These are phyloP conservation scores for Heliamphora pulchella DNA, from an alignment of 179 eudicot genomes.

Conservation along the genomic window DNA sequence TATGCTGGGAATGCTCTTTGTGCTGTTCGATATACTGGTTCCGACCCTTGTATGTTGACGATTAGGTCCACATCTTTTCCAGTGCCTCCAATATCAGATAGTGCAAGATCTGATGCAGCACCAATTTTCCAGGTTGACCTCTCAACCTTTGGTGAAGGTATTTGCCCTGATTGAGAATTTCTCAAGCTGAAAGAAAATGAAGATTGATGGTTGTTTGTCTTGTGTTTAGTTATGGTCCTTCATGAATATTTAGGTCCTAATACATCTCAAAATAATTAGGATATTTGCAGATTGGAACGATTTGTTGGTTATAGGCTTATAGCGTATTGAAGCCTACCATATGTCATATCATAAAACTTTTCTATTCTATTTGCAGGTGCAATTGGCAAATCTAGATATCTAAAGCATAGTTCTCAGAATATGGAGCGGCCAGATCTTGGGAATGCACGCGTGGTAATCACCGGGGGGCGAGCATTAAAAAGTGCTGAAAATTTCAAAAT, in stretches of 20 bases:
- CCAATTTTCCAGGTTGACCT: slow-evolving; percentile 77
- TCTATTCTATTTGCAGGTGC: slow-evolving; percentile 37
- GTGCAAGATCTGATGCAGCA: slow-evolving; percentile 45
- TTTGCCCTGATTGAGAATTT: not conserved
- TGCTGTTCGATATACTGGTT: slow-evolving; percentile 68
- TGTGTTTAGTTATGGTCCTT: too few species aligned
- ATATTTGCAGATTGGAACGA: slow-evolving; percentile 1
- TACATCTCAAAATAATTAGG: not conserved
- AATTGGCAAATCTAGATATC: slow-evolving; percentile 50
- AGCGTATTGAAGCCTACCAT: not conserved
- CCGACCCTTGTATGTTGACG: slow-evolving; percentile 77
- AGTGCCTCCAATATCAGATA: slow-evolving; percentile 29
- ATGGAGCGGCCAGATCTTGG: slow-evolving; percentile 94
- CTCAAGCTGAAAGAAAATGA: not conserved
- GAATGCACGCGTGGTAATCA: slow-evolving; percentile 78
- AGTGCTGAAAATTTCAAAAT: slow-evolving; percentile 82
- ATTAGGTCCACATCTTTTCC: slow-evolving; percentile 86
- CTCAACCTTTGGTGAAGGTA: slow-evolving; percentile 79
- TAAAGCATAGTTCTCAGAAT: slow-evolving; percentile 60
- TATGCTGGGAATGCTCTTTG: slow-evolving; percentile 98
- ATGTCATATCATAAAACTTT: not conserved
- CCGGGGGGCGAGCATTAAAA: slow-evolving; percentile 89
- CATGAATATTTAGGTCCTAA: not conserved
- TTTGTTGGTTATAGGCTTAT: slow-evolving; percentile 9
- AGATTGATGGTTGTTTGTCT: not conserved